Base-by-base conservation (phyloP, 2,329 filamentous ascomycete species). In the Clonostachys rosea region DNA sequence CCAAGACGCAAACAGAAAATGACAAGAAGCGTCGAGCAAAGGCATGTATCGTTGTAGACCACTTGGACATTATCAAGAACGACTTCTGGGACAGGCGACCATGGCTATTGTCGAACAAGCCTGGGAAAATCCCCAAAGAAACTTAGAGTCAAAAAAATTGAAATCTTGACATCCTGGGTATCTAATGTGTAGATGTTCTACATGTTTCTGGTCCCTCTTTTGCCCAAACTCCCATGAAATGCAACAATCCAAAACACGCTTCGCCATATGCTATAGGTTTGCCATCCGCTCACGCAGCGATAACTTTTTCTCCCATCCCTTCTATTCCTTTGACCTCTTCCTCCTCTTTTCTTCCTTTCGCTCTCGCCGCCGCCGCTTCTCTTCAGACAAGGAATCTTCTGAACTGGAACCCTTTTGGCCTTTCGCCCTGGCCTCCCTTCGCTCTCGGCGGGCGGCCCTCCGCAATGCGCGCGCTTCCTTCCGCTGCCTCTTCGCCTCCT, bases 11-110 rank as follows among this genome's bases (percentile, higher is more conserved):
- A 59, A 70, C 76, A 17, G 89, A 96, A 49, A 95, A 87, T 57
- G 84, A 95, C 52, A 85, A 77, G 61, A 97, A 96, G 71, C 78
- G 83, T 52, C 79, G 87, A 46, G 77, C 80, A 49, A 96, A 96
- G 65, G 91, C 91, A 1, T 78, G 78, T 45, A 84, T 99, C 42
- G 80, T 89, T 35, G 76, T 95, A 36, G 85, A 91, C 60, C 91
- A 97, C 71, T 69, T 94, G 50, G 94, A 99, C 68, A 88, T 99
- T 58, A 97, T 99, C 67, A 91, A 87, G 58, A 89, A 97, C 65
- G 87, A 89, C 5, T 99, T 99, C 62, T 99, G 94, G 94, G 78
- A 89, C 53, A 78, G 77, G 57, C 77, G 91, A 60, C 91, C 91
- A 2, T 97, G 91, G 89, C 75, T 94, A 48, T 62, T 91, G 46